phyloP scores from a whole-genome alignment of 116 monocot genomes.

The Phalaenopsis hybrid region DNA sequence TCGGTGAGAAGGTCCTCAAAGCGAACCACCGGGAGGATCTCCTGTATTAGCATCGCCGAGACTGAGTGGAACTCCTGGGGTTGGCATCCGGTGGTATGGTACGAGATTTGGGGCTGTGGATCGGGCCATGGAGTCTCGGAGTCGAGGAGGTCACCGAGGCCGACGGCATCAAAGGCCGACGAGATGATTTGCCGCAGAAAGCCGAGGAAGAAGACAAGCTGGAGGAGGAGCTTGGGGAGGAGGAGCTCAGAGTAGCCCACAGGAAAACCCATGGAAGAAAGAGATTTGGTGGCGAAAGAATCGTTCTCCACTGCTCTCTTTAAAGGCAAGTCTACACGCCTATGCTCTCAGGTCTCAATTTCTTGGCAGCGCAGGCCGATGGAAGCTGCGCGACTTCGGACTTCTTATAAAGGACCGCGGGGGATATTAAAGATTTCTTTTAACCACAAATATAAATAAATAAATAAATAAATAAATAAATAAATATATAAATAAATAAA shows the following conservation, averaged over 20 bases:
- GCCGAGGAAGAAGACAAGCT: constrained; percentile 15
- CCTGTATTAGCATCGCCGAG: constrained; percentile 25
- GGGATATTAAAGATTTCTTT: neutral
- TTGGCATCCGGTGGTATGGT: neutral
- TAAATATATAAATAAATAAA: no score
- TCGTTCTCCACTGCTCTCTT: neutral
- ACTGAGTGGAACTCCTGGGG: constrained; percentile 15
- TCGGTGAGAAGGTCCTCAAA: constrained; percentile 11
- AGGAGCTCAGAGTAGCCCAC: constrained; percentile 27
- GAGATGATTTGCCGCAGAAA: constrained; percentile 20
- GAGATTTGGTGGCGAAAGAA: neutral
- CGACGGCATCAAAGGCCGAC: constrained; percentile 11
- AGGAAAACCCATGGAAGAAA: constrained; percentile 18
- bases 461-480: no score
- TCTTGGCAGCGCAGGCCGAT: neutral
- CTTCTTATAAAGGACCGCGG: neutral
- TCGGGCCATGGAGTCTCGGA: constrained; percentile 16
- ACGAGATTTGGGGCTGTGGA: neutral
- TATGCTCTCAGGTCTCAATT: neutral
- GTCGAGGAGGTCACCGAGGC: constrained; percentile 32
- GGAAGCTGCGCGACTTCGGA: neutral
- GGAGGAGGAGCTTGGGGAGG: constrained; percentile 23
- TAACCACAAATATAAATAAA: no score
- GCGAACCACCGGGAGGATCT: constrained; percentile 24
- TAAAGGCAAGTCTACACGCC: neutral